These are phyloP conservation scores for Neonectria hederae DNA, from an alignment of 2,329 filamentous ascomycete genomes.

Conservation along the genomic window DNA sequence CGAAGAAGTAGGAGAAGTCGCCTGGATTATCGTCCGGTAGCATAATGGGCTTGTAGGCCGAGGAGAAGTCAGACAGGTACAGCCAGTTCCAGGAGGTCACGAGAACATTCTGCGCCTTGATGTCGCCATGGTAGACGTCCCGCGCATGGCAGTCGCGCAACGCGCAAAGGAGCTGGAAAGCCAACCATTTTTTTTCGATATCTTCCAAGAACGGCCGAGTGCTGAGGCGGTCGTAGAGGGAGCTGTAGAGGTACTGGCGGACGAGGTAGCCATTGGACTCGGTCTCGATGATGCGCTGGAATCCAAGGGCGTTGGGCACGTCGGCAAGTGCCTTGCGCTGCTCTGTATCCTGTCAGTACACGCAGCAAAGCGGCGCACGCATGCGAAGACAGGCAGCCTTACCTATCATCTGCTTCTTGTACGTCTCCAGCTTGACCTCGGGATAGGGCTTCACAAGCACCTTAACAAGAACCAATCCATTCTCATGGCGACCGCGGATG, in stretches of 20 bases:
- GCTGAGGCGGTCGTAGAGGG: slow-evolving; percentile 95
- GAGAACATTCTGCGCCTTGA: slow-evolving; percentile 96
- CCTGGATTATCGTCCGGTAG: slow-evolving; percentile 96
- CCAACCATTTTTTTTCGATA: slow-evolving; percentile 98
- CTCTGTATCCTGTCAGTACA: slow-evolving; percentile 57
- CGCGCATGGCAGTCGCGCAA: slow-evolving; percentile 90
- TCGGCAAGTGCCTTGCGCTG: slow-evolving; percentile 82
- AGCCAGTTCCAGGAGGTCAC: slow-evolving; percentile 99
- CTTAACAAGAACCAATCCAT: slow-evolving; percentile 93
- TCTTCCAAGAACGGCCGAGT: slow-evolving; percentile 96
- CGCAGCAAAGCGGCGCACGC: neutral
- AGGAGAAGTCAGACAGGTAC: slow-evolving; percentile 96
- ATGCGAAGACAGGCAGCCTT: slow-evolving; percentile 44
- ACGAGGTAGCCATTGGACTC: slow-evolving; percentile 92
- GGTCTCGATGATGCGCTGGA: slow-evolving; percentile 91
- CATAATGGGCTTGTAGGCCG: slow-evolving; percentile 92
- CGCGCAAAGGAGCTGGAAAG: slow-evolving; percentile 93
- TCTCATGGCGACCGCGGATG: slow-evolving; percentile 87
- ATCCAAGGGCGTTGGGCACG: slow-evolving; percentile 89
- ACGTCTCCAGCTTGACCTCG: slow-evolving; percentile 80
- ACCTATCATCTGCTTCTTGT: slow-evolving; percentile 81
- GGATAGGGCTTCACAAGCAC: slow-evolving; percentile 93
- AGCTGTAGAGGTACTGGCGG: slow-evolving; percentile 95
- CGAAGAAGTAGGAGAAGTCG: slow-evolving; percentile 98
- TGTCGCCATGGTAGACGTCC: slow-evolving; percentile 95